phyloP scores from a whole-genome alignment of 129 eudicot genomes.

The Centaurea solstitialis region DNA sequence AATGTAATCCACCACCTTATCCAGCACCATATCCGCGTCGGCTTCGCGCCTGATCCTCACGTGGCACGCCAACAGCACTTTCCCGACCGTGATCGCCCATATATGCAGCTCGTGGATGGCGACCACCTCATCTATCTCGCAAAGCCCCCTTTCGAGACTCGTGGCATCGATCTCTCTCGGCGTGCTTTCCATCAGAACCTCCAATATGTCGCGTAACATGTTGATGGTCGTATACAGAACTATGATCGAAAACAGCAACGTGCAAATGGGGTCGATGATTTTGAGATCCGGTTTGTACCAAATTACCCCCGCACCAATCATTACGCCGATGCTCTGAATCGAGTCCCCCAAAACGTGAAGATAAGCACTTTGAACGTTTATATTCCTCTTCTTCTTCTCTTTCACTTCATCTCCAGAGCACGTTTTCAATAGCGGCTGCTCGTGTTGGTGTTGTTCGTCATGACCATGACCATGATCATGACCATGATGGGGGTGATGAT shows the following conservation, averaged over 20 bases:
- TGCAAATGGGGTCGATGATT: conserved; percentile 62
- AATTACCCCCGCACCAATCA: conserved; percentile 67
- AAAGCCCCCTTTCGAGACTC: conserved; percentile 50
- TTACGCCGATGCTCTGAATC: conserved; percentile 61
- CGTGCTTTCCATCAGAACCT: conserved; percentile 71
- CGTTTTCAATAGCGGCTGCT: conserved; percentile 37
- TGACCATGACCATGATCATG: conserved; percentile 8
- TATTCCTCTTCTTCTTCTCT: conserved; percentile 36
- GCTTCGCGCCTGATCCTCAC: conserved; percentile 60
- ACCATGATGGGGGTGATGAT: conserved; percentile 38
- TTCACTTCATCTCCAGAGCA: conserved; percentile 22
- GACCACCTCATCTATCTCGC: conserved; percentile 59
- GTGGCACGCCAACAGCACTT: conserved; percentile 59
- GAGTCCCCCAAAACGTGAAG: conserved; percentile 69
- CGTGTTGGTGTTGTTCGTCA: conserved; percentile 23
- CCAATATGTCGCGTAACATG: conserved; percentile 58
- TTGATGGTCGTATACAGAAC: conserved; percentile 62
- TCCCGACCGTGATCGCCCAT: conserved; percentile 71
- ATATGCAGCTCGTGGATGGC: conserved; percentile 69
- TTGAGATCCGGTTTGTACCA: conserved; percentile 63
- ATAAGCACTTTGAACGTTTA: conserved; percentile 67
- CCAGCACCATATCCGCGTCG: conserved; percentile 62
- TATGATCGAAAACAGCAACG: conserved; percentile 53
- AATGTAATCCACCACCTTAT: conserved; percentile 59
- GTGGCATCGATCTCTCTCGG: conserved; percentile 74